Evolutionary conservation across 805 yeast genomes (phyloP).

Genomic region (Hanseniaspora valbyensis): DNA sequence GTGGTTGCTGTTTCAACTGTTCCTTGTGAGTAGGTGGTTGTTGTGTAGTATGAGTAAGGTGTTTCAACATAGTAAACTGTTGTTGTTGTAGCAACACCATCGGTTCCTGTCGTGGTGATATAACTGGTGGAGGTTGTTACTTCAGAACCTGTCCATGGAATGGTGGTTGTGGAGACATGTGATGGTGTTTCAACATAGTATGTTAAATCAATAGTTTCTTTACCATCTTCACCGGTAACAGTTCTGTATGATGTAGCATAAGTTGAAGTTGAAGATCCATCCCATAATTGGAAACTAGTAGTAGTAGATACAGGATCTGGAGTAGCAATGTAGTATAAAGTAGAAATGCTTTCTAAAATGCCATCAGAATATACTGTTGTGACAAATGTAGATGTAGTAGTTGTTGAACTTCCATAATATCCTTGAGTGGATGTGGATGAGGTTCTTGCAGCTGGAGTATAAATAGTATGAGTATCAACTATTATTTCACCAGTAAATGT

Average conservation of each 20-base stretch:
- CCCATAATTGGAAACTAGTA: neutral
- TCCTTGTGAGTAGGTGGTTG: neutral
- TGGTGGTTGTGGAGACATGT: neutral
- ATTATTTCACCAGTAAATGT: too few relatives aligned
- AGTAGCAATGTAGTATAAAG: neutral
- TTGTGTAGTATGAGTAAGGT: neutral
- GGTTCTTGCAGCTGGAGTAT: constrained; percentile 16
- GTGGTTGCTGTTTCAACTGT: neutral
- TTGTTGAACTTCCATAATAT: neutral
- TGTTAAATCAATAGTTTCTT: neutral
- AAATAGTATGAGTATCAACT: too few relatives aligned
- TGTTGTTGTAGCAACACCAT: neutral
- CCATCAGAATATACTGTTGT: neutral
- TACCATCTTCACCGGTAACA: neutral
- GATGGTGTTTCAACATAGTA: constrained; percentile 1
- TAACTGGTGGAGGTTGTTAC: neutral
- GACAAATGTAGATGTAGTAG: neutral
- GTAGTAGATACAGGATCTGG: neutral
- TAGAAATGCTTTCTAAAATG: too few relatives aligned
- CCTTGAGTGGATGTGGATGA: neutral
- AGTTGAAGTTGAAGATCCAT: neutral
- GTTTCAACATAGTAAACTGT: neutral
- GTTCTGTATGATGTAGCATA: neutral
- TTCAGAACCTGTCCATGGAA: constrained; percentile 5
- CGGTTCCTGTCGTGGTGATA: neutral